Conservation (phyloP, 495 filamentous ascomycete species). For the Evernia prunastri region DNA sequence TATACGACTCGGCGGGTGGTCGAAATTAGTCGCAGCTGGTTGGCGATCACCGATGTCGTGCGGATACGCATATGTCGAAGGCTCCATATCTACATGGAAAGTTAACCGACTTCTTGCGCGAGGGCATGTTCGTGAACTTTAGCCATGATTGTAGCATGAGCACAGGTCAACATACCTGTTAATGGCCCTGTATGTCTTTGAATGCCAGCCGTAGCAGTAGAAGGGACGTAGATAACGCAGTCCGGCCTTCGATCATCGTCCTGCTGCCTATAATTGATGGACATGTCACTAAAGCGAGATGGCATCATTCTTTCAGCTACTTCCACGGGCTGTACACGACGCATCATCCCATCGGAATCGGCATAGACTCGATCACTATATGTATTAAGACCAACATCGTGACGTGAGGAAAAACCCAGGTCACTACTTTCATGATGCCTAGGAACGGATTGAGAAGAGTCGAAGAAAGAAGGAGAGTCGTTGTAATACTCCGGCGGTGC, state of each 20-base stretch:
- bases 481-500: conserved; percentile 11
- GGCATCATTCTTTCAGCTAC: conserved; percentile 4
- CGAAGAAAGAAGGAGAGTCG: conserved; percentile 9
- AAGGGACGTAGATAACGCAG: not conserved
- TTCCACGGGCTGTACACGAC: not conserved
- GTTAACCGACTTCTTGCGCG: not conserved
- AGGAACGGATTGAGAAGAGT: not conserved
- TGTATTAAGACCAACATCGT: conserved; percentile 6
- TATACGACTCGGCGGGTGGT: not conserved
- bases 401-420: conserved; percentile 2
- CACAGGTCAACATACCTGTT: not conserved
- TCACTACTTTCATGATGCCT: conserved; percentile 4
- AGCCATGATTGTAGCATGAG: not conserved
- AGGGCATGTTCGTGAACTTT: not conserved
- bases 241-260: not conserved
- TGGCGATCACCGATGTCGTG: not conserved
- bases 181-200: not conserved
- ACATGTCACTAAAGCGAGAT: not conserved
- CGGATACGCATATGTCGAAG: not conserved
- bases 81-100: not conserved
- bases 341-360: not conserved
- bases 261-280: not conserved
- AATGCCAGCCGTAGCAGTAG: not conserved
- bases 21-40: not conserved
- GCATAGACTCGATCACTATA: not conserved